Evolutionary conservation across 2,329 filamentous ascomycete genomes (phyloP).

Genomic region (Aspergillus fructus): DNA sequence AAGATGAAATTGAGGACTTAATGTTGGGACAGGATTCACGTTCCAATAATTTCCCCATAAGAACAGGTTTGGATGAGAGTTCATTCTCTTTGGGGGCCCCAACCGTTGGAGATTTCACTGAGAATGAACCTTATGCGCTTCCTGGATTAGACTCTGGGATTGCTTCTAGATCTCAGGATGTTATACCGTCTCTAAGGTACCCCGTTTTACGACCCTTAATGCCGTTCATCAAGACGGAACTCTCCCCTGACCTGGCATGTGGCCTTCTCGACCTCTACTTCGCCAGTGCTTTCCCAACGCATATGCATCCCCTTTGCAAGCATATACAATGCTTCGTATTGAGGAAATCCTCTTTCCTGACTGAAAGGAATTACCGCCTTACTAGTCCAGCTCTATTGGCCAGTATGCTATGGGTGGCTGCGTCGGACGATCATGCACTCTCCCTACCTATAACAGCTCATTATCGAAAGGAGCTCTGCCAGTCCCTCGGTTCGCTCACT

Average conservation of each 20-base stretch:
- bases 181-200: conserved; percentile 59
- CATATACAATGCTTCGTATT: conserved; percentile 88
- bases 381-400: conserved; percentile 85
- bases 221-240: conserved; percentile 73
- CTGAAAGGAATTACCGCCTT: conserved; percentile 70
- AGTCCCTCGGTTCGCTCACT: conserved; percentile 82
- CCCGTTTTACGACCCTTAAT: conserved; percentile 81
- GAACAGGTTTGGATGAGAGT: conserved; percentile 22
- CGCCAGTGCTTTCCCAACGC: conserved; percentile 79
- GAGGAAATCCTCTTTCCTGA: conserved; percentile 80
- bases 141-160: conserved; percentile 55
- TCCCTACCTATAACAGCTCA: conserved; percentile 79
- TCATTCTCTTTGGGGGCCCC: conserved; percentile 29
- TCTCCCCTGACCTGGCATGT: conserved; percentile 77
- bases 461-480: conserved; percentile 80
- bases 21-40: conserved; percentile 24
- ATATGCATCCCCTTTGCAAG: conserved; percentile 86
- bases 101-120: conserved; percentile 26
- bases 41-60: conserved; percentile 27
- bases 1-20: conserved; percentile 31
- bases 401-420: conserved; percentile 95
- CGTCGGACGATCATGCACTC: conserved; percentile 83
- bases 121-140: conserved; percentile 43
- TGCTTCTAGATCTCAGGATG: conserved; percentile 37
- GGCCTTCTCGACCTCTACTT: conserved; percentile 90